A percentile compares a stretch with the other conserved stretches of the same genome.
Evolutionary conservation across 352 stramenopile species (phyloP).

Genomic region (Phytophthora quininea): DNA sequence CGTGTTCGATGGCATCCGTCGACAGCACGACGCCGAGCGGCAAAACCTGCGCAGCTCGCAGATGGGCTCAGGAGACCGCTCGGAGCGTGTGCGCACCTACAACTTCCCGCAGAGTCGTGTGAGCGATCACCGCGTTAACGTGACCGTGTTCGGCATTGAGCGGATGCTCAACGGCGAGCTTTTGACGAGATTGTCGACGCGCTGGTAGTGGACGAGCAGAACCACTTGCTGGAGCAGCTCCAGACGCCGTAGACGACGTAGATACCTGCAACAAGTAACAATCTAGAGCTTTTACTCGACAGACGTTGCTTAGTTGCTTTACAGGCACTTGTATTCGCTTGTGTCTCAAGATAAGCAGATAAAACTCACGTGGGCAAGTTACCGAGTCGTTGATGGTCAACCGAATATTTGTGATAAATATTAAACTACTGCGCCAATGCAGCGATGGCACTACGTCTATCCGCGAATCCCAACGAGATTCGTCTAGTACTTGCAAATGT

Average conservation of each 20-base stretch:
- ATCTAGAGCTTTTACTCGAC: not conserved
- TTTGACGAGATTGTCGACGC: conserved; percentile 91
- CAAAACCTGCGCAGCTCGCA: conserved; percentile 81
- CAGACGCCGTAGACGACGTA: conserved; percentile 24
- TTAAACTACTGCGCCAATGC: conserved; percentile 24
- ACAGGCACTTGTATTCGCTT: not conserved
- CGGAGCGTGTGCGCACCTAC: conserved; percentile 98
- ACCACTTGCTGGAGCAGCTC: conserved; percentile 72
- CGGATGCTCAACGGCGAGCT: conserved; percentile 89
- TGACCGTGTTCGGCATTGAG: conserved; percentile 90
- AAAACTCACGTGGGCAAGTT: not conserved
- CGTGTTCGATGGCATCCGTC: conserved; percentile 95
- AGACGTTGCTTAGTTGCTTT: not conserved
- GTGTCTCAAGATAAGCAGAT: not conserved
- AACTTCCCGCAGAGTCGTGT: conserved; percentile 98
- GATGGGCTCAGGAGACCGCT: conserved; percentile 95
- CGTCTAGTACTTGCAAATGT: conserved; percentile 21
- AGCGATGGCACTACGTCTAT: conserved; percentile 23
- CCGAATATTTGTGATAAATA: too few relatives aligned
- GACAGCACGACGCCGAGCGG: conserved; percentile 57
- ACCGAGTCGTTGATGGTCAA: too few relatives aligned
- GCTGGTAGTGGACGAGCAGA: conserved; percentile 82
- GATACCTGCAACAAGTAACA: not conserved
- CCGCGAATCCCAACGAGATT: conserved; percentile 29
- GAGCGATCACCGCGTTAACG: conserved; percentile 94